Evolutionary conservation across 148 eudicot genomes (phyloP), one percentile per base, ranked within the genome.

Genomic region (Polygonum maritimum): DNA sequence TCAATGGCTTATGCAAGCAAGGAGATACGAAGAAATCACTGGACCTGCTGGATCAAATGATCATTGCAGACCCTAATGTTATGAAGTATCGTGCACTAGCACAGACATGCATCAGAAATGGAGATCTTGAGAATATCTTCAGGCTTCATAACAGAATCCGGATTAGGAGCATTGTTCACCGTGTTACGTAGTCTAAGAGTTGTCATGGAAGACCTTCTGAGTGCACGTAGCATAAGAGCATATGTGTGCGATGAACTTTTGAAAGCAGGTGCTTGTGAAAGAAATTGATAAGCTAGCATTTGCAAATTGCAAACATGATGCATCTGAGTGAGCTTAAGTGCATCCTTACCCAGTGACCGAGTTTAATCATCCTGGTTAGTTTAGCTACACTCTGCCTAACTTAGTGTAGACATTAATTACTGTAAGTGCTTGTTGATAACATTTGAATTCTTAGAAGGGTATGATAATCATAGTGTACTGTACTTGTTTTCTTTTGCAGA

Each of bases 41-140:
- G 54, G 86, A 81, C 78, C 71, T 88, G 58, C 79, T 88, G 79
- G 84, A 84, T 38, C 71, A 77, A 74, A 75, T 82, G 81, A 77
- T 62, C 63, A 76, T 73, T 47, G 76, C 58, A 44, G 83, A 77
- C 18, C 63, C 57, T 74, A 75, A 78, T n/a, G 67, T 79, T 72
- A 78, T 45, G 54, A 76, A 40, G 36, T 76, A 71, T 45, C 69
- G 78, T 16, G 74, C 79, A 33, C 58, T 80, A 10, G 76, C 73
- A 21, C 75, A 70, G 57, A 77, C 47, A 19, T 78, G 65, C 76
- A 69, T 78, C 21, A 77, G 80, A 76, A 54, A 49, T 57, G 76
- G 79, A 71, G 71, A 80, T 65, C 47, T 78, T 9, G 81, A 80
- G 76, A 63, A 76, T 41, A 75, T 83, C 62, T 75, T 74, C 33